A percentile compares a stretch with the other conserved stretches of the same genome.
Evolutionary conservation across 2,329 filamentous ascomycete genomes (phyloP).

Genomic region (Colletotrichum camelliae): DNA sequence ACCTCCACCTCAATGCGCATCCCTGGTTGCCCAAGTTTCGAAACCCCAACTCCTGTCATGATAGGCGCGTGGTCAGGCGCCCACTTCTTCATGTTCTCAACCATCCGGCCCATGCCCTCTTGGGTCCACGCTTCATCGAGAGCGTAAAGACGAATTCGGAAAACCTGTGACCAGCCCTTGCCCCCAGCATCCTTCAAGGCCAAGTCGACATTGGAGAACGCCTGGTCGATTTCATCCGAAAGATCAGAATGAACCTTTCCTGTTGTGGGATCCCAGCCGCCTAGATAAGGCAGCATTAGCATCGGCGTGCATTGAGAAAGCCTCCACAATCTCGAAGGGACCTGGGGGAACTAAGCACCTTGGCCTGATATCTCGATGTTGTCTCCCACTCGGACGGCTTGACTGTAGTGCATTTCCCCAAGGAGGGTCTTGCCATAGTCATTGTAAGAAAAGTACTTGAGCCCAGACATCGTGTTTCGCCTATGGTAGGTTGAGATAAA

Average conservation of each 20-base stretch:
- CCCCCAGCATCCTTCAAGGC: conserved; percentile 49
- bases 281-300: background rate
- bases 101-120: conserved; percentile 33
- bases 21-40: conserved; percentile 38
- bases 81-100: conserved; percentile 43
- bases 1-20: conserved; percentile 56
- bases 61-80: conserved; percentile 46
- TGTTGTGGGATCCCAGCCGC: conserved; percentile 14
- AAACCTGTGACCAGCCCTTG: conserved; percentile 53
- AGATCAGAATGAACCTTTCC: conserved; percentile 32
- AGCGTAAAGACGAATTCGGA: conserved; percentile 40
- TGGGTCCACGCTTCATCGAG: conserved; percentile 28
- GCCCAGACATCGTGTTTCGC: conserved; percentile 34
- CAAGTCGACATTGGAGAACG: conserved; percentile 54
- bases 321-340: background rate
- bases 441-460: conserved; percentile 43
- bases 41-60: conserved; percentile 47
- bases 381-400: conserved; percentile 44
- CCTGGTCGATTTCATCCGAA: conserved; percentile 42
- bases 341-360: conserved; percentile 24
- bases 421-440: conserved; percentile 37
- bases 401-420: conserved; percentile 38
- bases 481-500: background rate
- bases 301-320: background rate
- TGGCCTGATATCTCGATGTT: conserved; percentile 41